Conservation (phyloP, 371 early-diverging fungal species). For the Encephalitozoon intestinalis region DNA sequence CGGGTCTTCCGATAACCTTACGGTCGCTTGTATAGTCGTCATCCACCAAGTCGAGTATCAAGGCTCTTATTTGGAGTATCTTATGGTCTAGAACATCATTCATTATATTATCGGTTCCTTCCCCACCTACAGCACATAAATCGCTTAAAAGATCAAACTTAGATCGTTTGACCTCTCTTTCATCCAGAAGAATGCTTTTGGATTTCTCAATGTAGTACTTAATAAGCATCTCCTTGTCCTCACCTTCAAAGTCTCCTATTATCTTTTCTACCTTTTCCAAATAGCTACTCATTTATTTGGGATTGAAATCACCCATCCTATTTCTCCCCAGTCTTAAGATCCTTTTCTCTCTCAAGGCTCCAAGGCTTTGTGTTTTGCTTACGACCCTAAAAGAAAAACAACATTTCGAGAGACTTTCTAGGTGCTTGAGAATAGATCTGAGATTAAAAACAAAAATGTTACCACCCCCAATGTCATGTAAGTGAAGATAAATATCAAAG, state of each 20-base stretch:
- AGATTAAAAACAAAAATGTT: background rate
- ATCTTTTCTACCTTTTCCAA: conserved; percentile 25
- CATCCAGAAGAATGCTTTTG: conserved; percentile 16
- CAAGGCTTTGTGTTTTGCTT: background rate
- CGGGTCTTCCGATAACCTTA: conserved; percentile 38
- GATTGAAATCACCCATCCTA: background rate
- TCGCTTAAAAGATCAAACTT: conserved; percentile 26
- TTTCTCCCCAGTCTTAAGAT: background rate
- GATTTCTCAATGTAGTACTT: conserved; percentile 6
- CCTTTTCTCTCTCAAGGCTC: background rate
- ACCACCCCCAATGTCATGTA: conserved; percentile 41
- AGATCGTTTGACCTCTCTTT: background rate
- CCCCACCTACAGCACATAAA: background rate
- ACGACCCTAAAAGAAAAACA: background rate
- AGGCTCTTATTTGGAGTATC: conserved; percentile 28
- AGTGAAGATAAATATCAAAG: conserved; percentile 13
- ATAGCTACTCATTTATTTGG: background rate
- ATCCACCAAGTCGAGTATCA: conserved; percentile 41
- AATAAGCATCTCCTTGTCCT: conserved; percentile 9
- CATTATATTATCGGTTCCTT: background rate
- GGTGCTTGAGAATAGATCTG: too few relatives aligned
- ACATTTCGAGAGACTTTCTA: background rate
- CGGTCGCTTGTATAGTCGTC: conserved; percentile 35
- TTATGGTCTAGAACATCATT: conserved; percentile 19
- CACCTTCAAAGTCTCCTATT: conserved; percentile 28